Evolutionary conservation across 2,329 filamentous ascomycete species (phyloP).

Genomic region (Penicillium glabrum): DNA sequence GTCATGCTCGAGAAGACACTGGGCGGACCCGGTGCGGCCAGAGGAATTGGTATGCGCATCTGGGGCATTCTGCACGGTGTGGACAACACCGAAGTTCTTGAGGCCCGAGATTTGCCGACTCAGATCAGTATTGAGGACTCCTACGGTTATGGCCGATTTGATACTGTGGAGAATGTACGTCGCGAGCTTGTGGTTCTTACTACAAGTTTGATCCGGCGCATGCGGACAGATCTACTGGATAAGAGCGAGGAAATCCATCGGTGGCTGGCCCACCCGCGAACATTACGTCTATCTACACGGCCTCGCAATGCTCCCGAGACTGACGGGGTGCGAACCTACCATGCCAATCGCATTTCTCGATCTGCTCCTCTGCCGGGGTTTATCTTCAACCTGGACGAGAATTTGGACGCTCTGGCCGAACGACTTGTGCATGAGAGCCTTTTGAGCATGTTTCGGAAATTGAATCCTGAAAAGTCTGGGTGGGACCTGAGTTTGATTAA

Average conservation of each 20-base stretch:
- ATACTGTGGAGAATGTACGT: conserved; percentile 62
- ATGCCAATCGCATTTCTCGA: conserved; percentile 70
- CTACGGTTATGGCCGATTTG: conserved; percentile 69
- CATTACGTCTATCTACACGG: conserved; percentile 76
- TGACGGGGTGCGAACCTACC: conserved; percentile 57
- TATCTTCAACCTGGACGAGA: conserved; percentile 64
- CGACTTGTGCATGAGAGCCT: conserved; percentile 69
- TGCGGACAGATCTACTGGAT: conserved; percentile 73
- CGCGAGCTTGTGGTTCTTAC: conserved; percentile 70
- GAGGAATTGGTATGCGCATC: conserved; percentile 68
- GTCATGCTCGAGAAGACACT: conserved; percentile 68
- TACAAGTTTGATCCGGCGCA: conserved; percentile 70
- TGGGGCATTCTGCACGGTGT: conserved; percentile 82
- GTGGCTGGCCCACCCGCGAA: conserved; percentile 82
- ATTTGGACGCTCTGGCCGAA: conserved; percentile 61
- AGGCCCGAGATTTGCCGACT: conserved; percentile 69
- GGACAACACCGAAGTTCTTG: conserved; percentile 71
- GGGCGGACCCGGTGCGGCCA: conserved; percentile 66
- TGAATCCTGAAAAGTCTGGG: conserved; percentile 67
- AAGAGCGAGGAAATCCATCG: conserved; percentile 44
- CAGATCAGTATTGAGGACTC: conserved; percentile 97
- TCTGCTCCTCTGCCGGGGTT: conserved; percentile 73
- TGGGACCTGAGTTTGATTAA: conserved; percentile 87
- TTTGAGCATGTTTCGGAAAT: conserved; percentile 69
- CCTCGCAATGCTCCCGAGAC: conserved; percentile 55